phyloP scores from a whole-genome alignment of 2,329 filamentous ascomycete genomes.

The Fusarium sp. region DNA sequence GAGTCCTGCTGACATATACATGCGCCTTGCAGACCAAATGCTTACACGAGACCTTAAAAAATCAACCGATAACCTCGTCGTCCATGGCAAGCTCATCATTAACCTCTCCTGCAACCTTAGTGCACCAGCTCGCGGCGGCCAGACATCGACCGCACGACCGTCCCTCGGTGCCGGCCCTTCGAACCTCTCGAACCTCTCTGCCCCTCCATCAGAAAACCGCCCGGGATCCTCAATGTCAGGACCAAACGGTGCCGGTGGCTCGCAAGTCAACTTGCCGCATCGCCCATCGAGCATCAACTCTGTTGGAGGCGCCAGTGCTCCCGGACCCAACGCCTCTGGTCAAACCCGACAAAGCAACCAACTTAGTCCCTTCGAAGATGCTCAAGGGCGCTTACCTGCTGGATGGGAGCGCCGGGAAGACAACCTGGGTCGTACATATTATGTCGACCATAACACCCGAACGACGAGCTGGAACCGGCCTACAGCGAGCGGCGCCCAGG shows the following conservation, averaged over 20 bases:
- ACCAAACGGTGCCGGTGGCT: slow-evolving; percentile 61
- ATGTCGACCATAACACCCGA: slow-evolving; percentile 97
- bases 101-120: slow-evolving; percentile 94
- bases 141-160: slow-evolving; percentile 62
- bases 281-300: slow-evolving; percentile 65
- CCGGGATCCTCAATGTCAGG: slow-evolving; percentile 69
- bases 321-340: slow-evolving; percentile 51
- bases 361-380: slow-evolving; percentile 95
- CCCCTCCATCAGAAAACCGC: slow-evolving; percentile 62
- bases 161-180: slow-evolving; percentile 62
- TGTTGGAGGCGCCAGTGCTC: slow-evolving; percentile 47
- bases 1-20: slow-evolving; percentile 48
- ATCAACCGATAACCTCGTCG: slow-evolving; percentile 96
- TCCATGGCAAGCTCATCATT: slow-evolving; percentile 97
- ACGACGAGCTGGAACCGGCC: slow-evolving; percentile 97
- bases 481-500: slow-evolving; percentile 81
- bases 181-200: slow-evolving; percentile 60
- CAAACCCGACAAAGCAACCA: slow-evolving; percentile 56
- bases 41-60: slow-evolving; percentile 97
- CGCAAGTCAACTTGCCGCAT: slow-evolving; percentile 60
- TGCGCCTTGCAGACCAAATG: slow-evolving; percentile 83
- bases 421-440: slow-evolving; percentile 94
- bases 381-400: slow-evolving; percentile 90
- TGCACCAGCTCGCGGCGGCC: slow-evolving; percentile 72
- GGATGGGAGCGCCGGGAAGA: slow-evolving; percentile 98